phyloP scores from a whole-genome alignment of 2,329 filamentous ascomycete species.

The Fusarium albosuccineum region DNA sequence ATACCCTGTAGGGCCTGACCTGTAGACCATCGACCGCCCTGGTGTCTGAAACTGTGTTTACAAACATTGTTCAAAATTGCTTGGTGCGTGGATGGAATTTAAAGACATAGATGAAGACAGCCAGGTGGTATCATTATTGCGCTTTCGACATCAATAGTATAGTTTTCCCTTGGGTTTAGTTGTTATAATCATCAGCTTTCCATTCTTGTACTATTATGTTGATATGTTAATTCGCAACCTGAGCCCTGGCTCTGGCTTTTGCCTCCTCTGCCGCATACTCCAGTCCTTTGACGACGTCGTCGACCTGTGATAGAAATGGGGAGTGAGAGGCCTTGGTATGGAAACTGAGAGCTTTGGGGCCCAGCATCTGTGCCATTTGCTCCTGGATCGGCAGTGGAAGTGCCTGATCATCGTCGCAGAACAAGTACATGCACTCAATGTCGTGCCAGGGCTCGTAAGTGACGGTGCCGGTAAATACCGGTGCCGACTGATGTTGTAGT shows the following conservation, averaged over 20 bases:
- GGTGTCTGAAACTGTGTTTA: too few species aligned
- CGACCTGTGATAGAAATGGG: conserved; percentile 25
- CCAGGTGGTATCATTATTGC: too few species aligned
- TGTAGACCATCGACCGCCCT: too few species aligned
- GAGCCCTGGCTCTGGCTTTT: conserved; percentile 1
- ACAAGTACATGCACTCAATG: conserved; percentile 45
- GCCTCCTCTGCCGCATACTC: conserved; percentile 30
- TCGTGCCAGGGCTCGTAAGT: conserved; percentile 47
- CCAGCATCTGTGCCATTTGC: conserved; percentile 34
- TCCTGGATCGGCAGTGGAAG: conserved; percentile 36
- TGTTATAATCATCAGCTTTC: too few species aligned
- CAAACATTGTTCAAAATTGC: too few species aligned
- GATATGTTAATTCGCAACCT: not conserved
- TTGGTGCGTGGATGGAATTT: too few species aligned
- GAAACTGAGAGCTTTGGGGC: conserved; percentile 13
- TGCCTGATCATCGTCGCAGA: conserved; percentile 42
- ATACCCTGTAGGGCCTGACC: too few species aligned
- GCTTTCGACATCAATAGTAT: too few species aligned
- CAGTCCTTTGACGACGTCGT: conserved; percentile 31
- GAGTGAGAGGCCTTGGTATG: conserved; percentile 31
- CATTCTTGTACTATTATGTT: too few species aligned
- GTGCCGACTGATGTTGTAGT: conserved; percentile 30
- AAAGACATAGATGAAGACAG: too few species aligned
- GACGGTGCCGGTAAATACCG: conserved; percentile 38
- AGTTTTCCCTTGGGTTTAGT: too few species aligned